A percentile compares a stretch with the other conserved stretches of the same genome.
phyloP scores from a whole-genome alignment of 2,329 filamentous ascomycete genomes.

The Sporothrix brasiliensis region DNA sequence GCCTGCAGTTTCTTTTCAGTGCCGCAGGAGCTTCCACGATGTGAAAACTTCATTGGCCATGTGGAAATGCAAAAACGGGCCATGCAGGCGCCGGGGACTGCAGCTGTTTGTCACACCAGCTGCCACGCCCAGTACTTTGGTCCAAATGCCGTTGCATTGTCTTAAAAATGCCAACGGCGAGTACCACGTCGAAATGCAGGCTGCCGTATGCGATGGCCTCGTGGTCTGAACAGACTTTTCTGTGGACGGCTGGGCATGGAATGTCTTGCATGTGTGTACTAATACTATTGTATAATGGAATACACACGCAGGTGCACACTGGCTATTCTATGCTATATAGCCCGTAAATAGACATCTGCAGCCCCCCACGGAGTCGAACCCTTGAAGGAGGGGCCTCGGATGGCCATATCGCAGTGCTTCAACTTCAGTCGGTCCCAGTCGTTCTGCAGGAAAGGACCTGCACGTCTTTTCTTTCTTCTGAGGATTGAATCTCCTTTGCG shows the following conservation, averaged over 20 bases:
- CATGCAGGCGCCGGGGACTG: background rate
- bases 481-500: background rate
- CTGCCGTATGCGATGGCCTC: conserved; percentile 24
- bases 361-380: conserved; percentile 8
- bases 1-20: background rate
- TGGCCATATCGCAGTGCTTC: background rate
- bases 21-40: background rate
- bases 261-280: background rate
- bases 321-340: background rate
- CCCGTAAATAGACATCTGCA: no score
- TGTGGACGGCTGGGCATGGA: background rate
- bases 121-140: background rate
- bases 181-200: background rate
- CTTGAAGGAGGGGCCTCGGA: background rate
- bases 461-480: background rate
- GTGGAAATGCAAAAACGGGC: conserved; percentile 34
- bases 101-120: background rate
- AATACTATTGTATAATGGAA: background rate
- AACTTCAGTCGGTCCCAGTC: background rate
- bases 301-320: background rate
- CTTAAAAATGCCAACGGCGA: background rate
- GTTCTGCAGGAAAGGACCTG: background rate
- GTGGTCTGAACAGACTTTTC: conserved; percentile 29
- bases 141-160: background rate
- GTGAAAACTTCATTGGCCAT: conserved; percentile 38